Evolutionary conservation across 148 eudicot species (phyloP).

Genomic region (Fagopyrum tataricum): DNA sequence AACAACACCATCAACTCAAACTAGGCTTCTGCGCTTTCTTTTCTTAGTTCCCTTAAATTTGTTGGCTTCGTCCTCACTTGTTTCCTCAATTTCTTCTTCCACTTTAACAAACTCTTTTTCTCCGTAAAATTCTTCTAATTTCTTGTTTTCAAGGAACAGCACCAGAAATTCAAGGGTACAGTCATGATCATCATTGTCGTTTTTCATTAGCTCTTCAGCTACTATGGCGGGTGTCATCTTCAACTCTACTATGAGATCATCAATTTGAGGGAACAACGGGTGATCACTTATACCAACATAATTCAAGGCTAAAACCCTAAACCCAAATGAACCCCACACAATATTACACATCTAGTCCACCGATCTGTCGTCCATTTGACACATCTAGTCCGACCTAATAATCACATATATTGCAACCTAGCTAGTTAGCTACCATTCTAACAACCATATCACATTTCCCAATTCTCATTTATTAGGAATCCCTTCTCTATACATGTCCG

Average conservation of each 20-base stretch:
- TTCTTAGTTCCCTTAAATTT: background rate
- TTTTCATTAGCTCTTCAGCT: conserved; percentile 34
- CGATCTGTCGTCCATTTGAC: too few relatives aligned
- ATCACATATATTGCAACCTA: too few relatives aligned
- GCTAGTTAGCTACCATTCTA: too few relatives aligned
- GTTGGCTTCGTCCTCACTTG: background rate
- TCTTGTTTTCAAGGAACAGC: background rate
- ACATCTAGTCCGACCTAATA: too few relatives aligned
- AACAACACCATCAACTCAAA: too few relatives aligned
- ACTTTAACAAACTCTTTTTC: background rate
- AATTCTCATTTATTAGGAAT: too few relatives aligned
- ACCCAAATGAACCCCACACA: too few relatives aligned
- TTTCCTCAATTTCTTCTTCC: background rate
- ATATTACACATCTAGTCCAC: too few relatives aligned
- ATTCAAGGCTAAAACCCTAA: too few relatives aligned
- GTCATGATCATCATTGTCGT: conserved; percentile 12
- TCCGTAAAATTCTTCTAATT: background rate
- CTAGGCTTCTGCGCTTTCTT: background rate
- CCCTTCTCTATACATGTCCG: too few relatives aligned
- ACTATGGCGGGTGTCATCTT: conserved; percentile 29
- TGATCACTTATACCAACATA: too few relatives aligned
- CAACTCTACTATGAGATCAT: conserved; percentile 10
- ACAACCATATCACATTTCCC: too few relatives aligned
- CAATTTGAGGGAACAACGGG: conserved; percentile 30
- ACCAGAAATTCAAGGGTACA: background rate